Percentiles rank a stretch among this genome's conserved stretches.
These are phyloP conservation scores for Martiniozyma abietophila DNA, from an alignment of 805 yeast genomes.

Conservation along the genomic window DNA sequence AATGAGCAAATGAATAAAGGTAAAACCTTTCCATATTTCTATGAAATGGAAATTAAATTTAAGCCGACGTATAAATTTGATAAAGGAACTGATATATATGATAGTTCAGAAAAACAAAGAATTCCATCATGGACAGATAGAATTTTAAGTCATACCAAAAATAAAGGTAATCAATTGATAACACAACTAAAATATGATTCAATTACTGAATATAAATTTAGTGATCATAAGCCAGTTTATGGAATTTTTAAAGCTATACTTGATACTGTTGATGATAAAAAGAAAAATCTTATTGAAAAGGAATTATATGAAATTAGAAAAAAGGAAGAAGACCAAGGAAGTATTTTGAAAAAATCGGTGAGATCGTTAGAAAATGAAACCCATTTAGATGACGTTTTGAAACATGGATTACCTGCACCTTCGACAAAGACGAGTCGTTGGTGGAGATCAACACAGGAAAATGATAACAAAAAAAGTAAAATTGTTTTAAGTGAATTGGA, in stretches of 20 bases:
- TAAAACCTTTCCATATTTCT: conserved; percentile 71
- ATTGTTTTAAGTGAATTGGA: conserved; percentile 42
- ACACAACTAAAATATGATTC: conserved; percentile 53
- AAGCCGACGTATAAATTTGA: conserved; percentile 94
- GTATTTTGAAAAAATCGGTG: conserved; percentile 4
- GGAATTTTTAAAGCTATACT: conserved; percentile 60
- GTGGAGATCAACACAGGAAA: conserved; percentile 80
- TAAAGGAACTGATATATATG: conserved; percentile 73
- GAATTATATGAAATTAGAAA: conserved; percentile 46
- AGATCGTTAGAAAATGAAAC: conserved; percentile 9
- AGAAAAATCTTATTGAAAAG: conserved; percentile 40
- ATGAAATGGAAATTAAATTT: conserved; percentile 71
- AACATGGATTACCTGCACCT: conserved; percentile 70
- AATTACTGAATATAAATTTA: conserved; percentile 48
- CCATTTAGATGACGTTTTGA: conserved; percentile 17
- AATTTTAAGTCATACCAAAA: conserved; percentile 50
- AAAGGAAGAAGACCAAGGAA: conserved; percentile 27
- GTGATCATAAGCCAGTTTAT: conserved; percentile 88
- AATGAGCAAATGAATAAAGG: conserved; percentile 65
- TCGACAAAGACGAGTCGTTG: conserved; percentile 55
- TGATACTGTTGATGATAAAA: conserved; percentile 52
- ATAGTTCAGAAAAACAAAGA: conserved; percentile 84
- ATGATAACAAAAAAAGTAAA: conserved; percentile 40
- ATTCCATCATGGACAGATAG: conserved; percentile 98
- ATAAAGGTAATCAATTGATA: conserved; percentile 40